Base-by-base conservation (phyloP, 2,329 filamentous ascomycete species). In the Penicillium sp. region DNA sequence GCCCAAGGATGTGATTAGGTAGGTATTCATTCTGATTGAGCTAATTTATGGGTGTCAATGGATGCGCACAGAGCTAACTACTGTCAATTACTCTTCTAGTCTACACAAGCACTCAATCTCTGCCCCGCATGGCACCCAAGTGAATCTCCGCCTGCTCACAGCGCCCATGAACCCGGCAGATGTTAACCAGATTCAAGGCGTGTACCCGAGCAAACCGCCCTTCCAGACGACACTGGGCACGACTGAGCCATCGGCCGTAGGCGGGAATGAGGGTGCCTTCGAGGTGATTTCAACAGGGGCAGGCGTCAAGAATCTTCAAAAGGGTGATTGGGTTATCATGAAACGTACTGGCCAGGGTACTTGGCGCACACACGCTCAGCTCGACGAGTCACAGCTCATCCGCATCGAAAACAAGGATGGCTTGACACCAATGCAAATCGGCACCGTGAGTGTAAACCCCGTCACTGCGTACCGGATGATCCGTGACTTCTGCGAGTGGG, bases 161-260 rank as follows among this genome's bases (percentile, higher is more conserved):
- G 82, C 89, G 1, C 88, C 93, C 41, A 87, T 98, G 67, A 98
- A 98, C 72, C 93, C 93, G 16, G 90, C 93, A 59, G 93, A 98
- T 70, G 87, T 98, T 67, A 98, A 98, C 74, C 91, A 91, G 58
- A 87, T 98, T 59, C 93, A 98, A 73, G 93, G 93, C 51, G 89
- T 91, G 3, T 98, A 98, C 71, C 91, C 91, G 47, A 82, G 82
- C 31, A 88, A 88, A 63, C 89, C 90, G 0, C 73, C 78, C 30
- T 90, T 94, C 68, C 83, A 80, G 13, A 83, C 81, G 4, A 68
- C 80, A 1, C 80, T 98, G 39, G 86, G 89, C 41, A 96, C 90
- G 0, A 53, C 80, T 1, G 73, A 81, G 16, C 88, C 90, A 2
- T 80, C 85, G 6, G 87, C 87, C 1, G 63, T 69, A 6, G 64